Evolutionary conservation across 768 basidiomycete genomes (phyloP), one percentile per base, ranked within the genome.

Genomic region (Kwoniella dejecticola): DNA sequence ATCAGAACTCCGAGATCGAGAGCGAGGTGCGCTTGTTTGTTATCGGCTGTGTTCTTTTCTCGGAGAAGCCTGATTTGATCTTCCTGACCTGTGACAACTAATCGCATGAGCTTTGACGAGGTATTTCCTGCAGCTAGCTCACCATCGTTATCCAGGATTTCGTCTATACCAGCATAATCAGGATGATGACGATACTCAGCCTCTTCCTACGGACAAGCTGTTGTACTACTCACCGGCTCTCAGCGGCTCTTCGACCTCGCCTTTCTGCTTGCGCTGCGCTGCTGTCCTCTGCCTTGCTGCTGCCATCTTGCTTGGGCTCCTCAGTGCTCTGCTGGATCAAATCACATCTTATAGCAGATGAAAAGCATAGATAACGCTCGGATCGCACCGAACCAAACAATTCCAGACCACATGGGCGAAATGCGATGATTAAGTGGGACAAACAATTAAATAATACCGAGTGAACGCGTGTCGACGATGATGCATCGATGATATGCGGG

Each of bases 1-100:
- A 49, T 63, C 30, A 67, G 23, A 7, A 74, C 63, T 24, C 62
- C 69, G n/a, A 69, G 40, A 44, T 74, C 69, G 12, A 71, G 54
- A 10, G 62, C 48, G 29, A 30, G 46, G 23, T 67, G 64, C 2
- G 64, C 57, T 40, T 58, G 60, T n/a, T 56, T 54, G 36, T 69
- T 71, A 38, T 63, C 52, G n/a, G 13, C 33, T 0, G 33, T 48
- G 27, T 69, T 74, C 62, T 64, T 60, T 23, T 30, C 26, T 31
- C 60, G 38, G 19, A 74, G 40, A 3, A 52, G 19, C 19, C 38
- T 31, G 24, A 74, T 71, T 61, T 74, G 67, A 1, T 50, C 49
- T 12, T 71, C 72, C 55, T 74, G 72, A 27, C 67, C 69, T 74
- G 50, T 17, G 19, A 23, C 8, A 26, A 10, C 27, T 15, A 4